Base-by-base conservation (phyloP, 1,284 basidiomycete genomes). In the Limonomyces culmigenus region DNA sequence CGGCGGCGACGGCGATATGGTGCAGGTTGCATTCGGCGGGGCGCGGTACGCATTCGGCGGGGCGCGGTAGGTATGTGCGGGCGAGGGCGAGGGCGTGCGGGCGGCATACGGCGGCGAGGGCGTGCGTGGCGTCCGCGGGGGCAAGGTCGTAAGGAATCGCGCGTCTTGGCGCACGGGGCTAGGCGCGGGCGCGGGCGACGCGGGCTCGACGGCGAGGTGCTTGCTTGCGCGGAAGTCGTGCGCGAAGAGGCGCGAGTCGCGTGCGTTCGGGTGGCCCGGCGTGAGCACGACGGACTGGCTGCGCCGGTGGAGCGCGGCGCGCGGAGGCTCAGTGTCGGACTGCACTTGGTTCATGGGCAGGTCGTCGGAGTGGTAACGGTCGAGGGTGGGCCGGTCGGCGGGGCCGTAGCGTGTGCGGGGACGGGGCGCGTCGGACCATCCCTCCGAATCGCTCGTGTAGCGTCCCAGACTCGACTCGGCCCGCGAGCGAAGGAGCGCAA, bases 1-100 rank as follows among this genome's bases (percentile, higher is more conserved):
- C 43, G 10, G 34, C 45, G 42, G 39, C 51, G 38, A 44, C 58
- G 46, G 41, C 8, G 23, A 27, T 8, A 8, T n/a, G 23, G 23
- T 8, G n/a, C 8, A 8, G n/a, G n/a, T 27, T 8, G 23, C 8
- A 27, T 8, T 27, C 8, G 8, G 23, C 8, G n/a, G 8, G 23
- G 23, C 8, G n/a, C 8, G 23, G n/a, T 8, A 27, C 8, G n/a
- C 23, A 8, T 8, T 8, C 23, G n/a, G 8, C n/a, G 23, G 23
- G n/a, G 23, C 23, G 23, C n/a, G 23, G n/a, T 8, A n/a, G 8
- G n/a, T n/a, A 27, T 8, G 23, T n/a, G 23, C 23, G n/a, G 8
- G n/a, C 8, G 8, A n/a, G n/a, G 23, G 8, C 23, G 23, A 27
- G n/a, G 23, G 8, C 8, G 8, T 27, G 8, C n/a, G 23, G 8